These are phyloP conservation scores for Erysimum cheiri DNA, from an alignment of 441 rosid species.

Conservation along the genomic window DNA sequence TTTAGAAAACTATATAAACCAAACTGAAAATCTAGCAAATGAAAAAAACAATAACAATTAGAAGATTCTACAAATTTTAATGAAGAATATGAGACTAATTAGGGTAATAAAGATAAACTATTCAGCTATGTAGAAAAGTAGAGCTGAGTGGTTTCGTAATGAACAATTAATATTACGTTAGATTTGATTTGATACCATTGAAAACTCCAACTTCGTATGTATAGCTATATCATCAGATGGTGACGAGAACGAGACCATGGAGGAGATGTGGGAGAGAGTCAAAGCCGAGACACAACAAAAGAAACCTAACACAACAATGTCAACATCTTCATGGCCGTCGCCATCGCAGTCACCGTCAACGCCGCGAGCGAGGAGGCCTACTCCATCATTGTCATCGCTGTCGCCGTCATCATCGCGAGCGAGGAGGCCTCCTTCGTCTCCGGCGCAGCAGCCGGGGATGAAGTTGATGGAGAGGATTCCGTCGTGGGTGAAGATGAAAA, in stretches of 20 bases:
- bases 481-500: slow-evolving; percentile 54
- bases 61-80: neutral
- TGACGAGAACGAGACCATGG: slow-evolving; percentile 42
- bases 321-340: slow-evolving; percentile 31
- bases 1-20: neutral
- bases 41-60: neutral
- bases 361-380: neutral
- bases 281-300: slow-evolving; percentile 28
- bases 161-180: neutral
- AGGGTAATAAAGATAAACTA: neutral
- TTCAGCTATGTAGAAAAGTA: neutral
- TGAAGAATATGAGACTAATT: neutral
- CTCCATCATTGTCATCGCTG: slow-evolving; percentile 3
- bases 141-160: neutral
- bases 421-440: neutral
- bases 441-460: neutral
- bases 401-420: neutral
- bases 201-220: neutral
- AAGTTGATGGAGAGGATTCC: slow-evolving; percentile 42
- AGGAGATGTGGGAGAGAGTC: slow-evolving; percentile 44
- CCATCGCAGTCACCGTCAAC: neutral
- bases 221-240: slow-evolving; percentile 19
- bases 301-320: slow-evolving; percentile 23
- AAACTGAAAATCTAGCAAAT: neutral
- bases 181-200: neutral